phyloP scores from a whole-genome alignment of 169 alveolate species.

The Prorocentrum cordatum region DNA sequence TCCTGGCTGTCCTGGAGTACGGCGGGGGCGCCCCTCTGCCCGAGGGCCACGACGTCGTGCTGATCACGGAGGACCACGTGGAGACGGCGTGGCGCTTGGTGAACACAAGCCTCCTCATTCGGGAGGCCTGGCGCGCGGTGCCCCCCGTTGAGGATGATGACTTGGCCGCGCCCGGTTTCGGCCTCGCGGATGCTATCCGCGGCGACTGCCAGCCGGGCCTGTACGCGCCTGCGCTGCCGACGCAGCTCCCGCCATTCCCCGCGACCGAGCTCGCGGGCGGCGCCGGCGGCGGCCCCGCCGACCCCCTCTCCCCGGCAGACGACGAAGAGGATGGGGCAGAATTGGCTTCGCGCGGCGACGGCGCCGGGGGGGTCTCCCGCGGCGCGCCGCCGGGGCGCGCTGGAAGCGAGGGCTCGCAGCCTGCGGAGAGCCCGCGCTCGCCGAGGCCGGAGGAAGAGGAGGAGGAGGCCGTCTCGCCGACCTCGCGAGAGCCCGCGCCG shows the following conservation, averaged over 20 bases:
- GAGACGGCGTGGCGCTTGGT: not conserved
- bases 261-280: not conserved
- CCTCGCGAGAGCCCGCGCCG: too few species aligned
- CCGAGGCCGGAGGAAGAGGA: too few species aligned
- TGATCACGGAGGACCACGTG: not conserved
- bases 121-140: not conserved
- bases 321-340: not conserved
- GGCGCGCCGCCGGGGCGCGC: too few species aligned
- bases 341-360: too few species aligned
- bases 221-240: not conserved
- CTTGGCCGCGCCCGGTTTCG: not conserved
- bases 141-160: not conserved
- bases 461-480: too few species aligned
- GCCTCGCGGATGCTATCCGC: too few species aligned
- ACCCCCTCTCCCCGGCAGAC: not conserved
- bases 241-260: not conserved
- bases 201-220: not conserved
- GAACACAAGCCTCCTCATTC: not conserved
- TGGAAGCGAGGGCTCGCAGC: too few species aligned
- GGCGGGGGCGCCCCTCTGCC: not conserved
- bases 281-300: not conserved
- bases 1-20: not conserved
- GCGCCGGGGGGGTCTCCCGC: too few species aligned
- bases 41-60: too few species aligned
- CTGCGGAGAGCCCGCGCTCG: too few species aligned